These are phyloP conservation scores for Mycena filopes DNA, from an alignment of 768 basidiomycete genomes.

Conservation along the genomic window DNA sequence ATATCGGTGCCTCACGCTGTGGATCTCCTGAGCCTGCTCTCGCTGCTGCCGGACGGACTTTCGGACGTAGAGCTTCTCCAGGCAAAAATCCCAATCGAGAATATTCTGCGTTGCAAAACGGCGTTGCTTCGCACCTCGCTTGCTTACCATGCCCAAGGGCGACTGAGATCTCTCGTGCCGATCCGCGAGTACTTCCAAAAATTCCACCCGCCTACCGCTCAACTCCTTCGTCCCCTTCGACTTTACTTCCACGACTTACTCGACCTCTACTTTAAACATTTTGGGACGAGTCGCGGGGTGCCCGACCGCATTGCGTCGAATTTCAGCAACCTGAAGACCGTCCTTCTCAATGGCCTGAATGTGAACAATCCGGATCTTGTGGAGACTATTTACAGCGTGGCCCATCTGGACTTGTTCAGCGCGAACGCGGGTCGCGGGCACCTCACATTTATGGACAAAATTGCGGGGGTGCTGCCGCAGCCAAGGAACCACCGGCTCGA, in stretches of 20 bases:
- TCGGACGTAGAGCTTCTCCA: background rate
- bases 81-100: background rate
- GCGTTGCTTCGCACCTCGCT: background rate
- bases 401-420: background rate
- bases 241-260: background rate
- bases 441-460: background rate
- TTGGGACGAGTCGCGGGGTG: too few species aligned
- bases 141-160: background rate
- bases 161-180: background rate
- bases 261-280: background rate
- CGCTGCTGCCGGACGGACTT: slow-evolving; percentile 1
- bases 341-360: background rate
- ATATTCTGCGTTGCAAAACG: background rate
- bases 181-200: background rate
- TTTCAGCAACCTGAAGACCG: background rate
- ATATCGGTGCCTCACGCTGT: background rate
- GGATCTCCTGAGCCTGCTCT: background rate
- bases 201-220: background rate
- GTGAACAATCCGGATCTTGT: background rate
- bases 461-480: background rate
- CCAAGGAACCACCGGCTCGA: background rate
- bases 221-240: background rate
- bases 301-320: background rate
- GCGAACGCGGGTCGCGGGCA: background rate
- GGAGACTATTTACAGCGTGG: background rate